A percentile compares a stretch with the other conserved stretches of the same genome.
These are phyloP conservation scores for Calonectria multiphialidica DNA, from an alignment of 2,329 filamentous ascomycete species.

Conservation along the genomic window DNA sequence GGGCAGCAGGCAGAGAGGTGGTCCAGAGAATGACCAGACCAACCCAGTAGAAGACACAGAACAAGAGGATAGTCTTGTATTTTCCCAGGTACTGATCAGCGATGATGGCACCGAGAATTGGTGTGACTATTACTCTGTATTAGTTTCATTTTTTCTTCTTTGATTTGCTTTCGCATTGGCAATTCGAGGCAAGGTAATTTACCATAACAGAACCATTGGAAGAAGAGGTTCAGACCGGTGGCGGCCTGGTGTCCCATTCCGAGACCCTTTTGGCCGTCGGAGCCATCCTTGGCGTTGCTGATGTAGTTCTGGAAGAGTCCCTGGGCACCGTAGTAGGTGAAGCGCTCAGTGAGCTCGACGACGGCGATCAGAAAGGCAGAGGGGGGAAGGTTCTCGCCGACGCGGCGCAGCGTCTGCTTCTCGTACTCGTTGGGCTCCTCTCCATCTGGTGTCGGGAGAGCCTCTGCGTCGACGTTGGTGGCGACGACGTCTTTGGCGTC, in stretches of 20 bases:
- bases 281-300: constrained; percentile 48
- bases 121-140: constrained; percentile 44
- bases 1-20: constrained; percentile 57
- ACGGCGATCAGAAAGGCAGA: constrained; percentile 69
- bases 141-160: neutral
- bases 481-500: constrained; percentile 36
- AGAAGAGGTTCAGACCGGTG: constrained; percentile 66
- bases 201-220: constrained; percentile 64
- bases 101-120: constrained; percentile 65
- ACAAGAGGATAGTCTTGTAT: constrained; percentile 71
- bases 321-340: constrained; percentile 65
- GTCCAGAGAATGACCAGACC: constrained; percentile 67
- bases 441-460: constrained; percentile 55
- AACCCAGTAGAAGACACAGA: constrained; percentile 68
- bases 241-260: constrained; percentile 67
- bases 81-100: constrained; percentile 70
- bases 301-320: constrained; percentile 70
- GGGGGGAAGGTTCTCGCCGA: constrained; percentile 66
- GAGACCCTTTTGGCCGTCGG: constrained; percentile 61
- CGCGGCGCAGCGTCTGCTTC: constrained; percentile 60
- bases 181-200: neutral
- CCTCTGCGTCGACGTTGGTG: constrained; percentile 39
- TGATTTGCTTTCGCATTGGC: too few relatives aligned
- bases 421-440: constrained; percentile 66
- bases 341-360: constrained; percentile 68